phyloP scores from a whole-genome alignment of 2,329 filamentous ascomycete species.

The Seiridium cupressi region DNA sequence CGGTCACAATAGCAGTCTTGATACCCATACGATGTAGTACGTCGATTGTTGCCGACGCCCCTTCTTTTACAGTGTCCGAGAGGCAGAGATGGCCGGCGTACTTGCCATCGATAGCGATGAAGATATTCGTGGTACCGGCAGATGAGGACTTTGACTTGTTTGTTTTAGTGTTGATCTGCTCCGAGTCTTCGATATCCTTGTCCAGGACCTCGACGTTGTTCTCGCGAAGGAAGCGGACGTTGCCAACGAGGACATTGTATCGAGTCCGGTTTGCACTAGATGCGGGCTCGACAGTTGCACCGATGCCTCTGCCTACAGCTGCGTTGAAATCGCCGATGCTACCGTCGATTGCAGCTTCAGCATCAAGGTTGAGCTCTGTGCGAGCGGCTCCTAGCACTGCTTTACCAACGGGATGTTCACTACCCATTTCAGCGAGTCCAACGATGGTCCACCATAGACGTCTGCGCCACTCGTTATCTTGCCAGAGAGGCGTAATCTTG shows the following conservation, averaged over 20 bases:
- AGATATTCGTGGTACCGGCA: slow-evolving; percentile 84
- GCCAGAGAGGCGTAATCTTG: slow-evolving; percentile 68
- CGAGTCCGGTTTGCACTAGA: slow-evolving; percentile 64
- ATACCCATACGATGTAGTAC: slow-evolving; percentile 84
- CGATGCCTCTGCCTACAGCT: slow-evolving; percentile 80
- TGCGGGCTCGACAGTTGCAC: slow-evolving; percentile 76
- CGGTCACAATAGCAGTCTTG: slow-evolving; percentile 87
- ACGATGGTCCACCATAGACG: slow-evolving; percentile 94
- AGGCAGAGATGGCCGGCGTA: slow-evolving; percentile 84
- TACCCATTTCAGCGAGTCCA: slow-evolving; percentile 91
- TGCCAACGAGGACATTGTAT: slow-evolving; percentile 82
- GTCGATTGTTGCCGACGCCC: slow-evolving; percentile 75
- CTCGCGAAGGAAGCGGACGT: slow-evolving; percentile 71
- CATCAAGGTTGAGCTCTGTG: slow-evolving; percentile 67
- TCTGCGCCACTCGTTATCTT: slow-evolving; percentile 62
- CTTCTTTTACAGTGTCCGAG: slow-evolving; percentile 87
- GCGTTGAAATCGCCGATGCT: slow-evolving; percentile 83
- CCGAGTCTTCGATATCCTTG: slow-evolving; percentile 61
- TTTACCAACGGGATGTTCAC: slow-evolving; percentile 93
- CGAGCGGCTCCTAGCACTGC: slow-evolving; percentile 79
- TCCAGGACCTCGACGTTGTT: slow-evolving; percentile 66
- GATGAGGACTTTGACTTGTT: slow-evolving; percentile 34
- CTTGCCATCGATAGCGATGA: slow-evolving; percentile 78
- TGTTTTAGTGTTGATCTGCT: slow-evolving; percentile 51
- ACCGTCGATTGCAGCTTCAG: slow-evolving; percentile 76